Percentiles rank a stretch among this genome's conserved stretches.
Conservation (phyloP, 495 filamentous ascomycete species). For the Penicillium dipodomyicola region DNA sequence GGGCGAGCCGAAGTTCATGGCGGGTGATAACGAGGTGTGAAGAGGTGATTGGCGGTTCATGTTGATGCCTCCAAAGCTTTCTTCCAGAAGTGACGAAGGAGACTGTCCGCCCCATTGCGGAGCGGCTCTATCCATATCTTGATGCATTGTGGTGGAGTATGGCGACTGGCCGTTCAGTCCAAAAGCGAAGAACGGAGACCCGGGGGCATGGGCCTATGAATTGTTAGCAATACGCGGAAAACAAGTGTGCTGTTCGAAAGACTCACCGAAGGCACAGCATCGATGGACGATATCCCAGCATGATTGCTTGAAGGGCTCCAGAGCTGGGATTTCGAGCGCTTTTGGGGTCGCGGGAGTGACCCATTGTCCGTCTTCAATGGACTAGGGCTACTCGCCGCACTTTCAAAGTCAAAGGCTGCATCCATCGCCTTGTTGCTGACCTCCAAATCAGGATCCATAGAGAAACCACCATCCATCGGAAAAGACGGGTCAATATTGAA, state of each 20-base stretch:
- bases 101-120: conserved; percentile 51
- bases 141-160: conserved; percentile 35
- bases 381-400: conserved; percentile 64
- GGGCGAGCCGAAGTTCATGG: conserved; percentile 34
- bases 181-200: conserved; percentile 34
- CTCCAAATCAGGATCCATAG: conserved; percentile 47
- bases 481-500: conserved; percentile 42
- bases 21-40: conserved; percentile 31
- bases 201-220: conserved; percentile 25
- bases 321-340: conserved; percentile 28
- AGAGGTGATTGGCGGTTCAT: conserved; percentile 44
- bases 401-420: conserved; percentile 67
- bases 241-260: background rate
- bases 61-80: conserved; percentile 45
- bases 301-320: conserved; percentile 27
- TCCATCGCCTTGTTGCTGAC: conserved; percentile 62
- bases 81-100: conserved; percentile 51
- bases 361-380: conserved; percentile 41
- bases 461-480: conserved; percentile 31
- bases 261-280: conserved; percentile 37
- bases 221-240: conserved; percentile 8
- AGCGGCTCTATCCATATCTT: conserved; percentile 46
- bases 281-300: conserved; percentile 12
- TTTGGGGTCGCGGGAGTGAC: conserved; percentile 25
- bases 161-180: conserved; percentile 51